phyloP scores from a whole-genome alignment of 257 asterid genomes.

The Haberlea rhodopensis region DNA sequence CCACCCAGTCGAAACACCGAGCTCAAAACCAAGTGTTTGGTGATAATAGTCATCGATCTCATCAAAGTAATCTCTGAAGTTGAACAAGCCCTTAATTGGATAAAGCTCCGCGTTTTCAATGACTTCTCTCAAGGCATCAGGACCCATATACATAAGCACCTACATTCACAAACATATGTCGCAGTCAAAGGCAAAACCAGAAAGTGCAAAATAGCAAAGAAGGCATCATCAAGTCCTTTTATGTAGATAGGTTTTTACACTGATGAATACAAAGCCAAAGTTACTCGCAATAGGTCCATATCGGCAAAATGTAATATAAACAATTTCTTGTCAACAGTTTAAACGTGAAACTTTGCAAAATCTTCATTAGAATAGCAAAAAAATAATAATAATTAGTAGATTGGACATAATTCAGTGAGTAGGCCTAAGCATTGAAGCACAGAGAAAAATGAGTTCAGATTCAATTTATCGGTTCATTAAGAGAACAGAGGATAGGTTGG shows the following conservation, averaged over 20 bases:
- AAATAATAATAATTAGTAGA: not conserved
- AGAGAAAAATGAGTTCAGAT: not conserved
- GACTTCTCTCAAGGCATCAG: slow-evolving; percentile 68
- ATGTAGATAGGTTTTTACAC: not conserved
- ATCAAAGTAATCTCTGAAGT: slow-evolving; percentile 58
- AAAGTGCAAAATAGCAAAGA: not conserved
- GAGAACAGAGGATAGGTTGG: not conserved
- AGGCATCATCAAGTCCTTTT: slow-evolving; percentile 1
- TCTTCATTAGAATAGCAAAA: not conserved
- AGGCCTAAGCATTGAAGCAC: not conserved
- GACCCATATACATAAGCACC: slow-evolving; percentile 94
- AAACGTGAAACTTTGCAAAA: slow-evolving; percentile 5
- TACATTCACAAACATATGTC: slow-evolving; percentile 26
- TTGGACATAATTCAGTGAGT: not conserved
- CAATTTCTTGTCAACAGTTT: not conserved
- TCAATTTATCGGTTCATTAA: not conserved
- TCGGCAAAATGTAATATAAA: slow-evolving; percentile 1
- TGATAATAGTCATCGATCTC: slow-evolving; percentile 88
- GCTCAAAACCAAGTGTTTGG: slow-evolving; percentile 72
- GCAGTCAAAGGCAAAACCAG: slow-evolving; percentile 8
- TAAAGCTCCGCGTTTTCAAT: slow-evolving; percentile 85
- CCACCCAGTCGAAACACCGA: slow-evolving; percentile 99
- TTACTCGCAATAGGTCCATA: not conserved
- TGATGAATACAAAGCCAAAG: not conserved
- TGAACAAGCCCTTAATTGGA: slow-evolving; percentile 84